Base-by-base conservation (phyloP, 2,329 filamentous ascomycete species). In the Trichoderma atroviride region DNA sequence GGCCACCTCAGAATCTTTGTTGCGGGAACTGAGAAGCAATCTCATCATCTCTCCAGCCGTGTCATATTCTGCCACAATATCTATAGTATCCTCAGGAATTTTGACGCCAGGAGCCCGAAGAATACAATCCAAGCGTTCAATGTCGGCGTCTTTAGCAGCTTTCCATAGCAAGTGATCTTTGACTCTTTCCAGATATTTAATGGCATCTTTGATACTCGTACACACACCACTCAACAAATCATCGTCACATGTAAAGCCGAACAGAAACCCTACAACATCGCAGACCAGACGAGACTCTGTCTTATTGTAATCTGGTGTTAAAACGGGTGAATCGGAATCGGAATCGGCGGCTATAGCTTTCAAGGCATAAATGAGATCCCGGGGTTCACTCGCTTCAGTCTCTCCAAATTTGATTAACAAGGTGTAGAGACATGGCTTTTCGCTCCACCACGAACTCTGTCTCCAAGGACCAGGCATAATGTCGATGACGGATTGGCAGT, bases 381-480 rank as follows among this genome's bases (percentile, higher is more conserved):
- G 59, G 13, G 59, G 35, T 3, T 62, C 59, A 2, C 37, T 62
- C 5, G 59, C 59, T 31, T 62, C 59, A 13, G 37, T 50, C n/a
- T 22, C 6, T 1, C 37, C 59, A 31, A 62, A 62, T 31, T 6
- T 62, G 14, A 29, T 31, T 7, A 62, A 27, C n/a, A 62, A 27
- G 0, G 40, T 50, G 19, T n/a, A 50, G 7, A 62, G 59, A 19
- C 47, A 33, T 5, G n/a, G 22, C 16, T 43, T 62, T 29, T 62
- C 7, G 22, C 22, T 43, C 59, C 59, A 62, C 59, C 59, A 62
- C 2, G 59, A 62, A 9, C 24, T 19, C 19, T n/a, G 27, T 19
- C 55, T 57, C 55, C 55, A 57, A 7, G n/a, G 27, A 13, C 55
- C 29, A 11, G 61, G 61, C 61, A 55, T 64, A 19, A 64, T 64